Evolutionary conservation across 805 yeast genomes (phyloP), one percentile per base, ranked within the genome.

Genomic region (Nakazawaea ernobii): DNA sequence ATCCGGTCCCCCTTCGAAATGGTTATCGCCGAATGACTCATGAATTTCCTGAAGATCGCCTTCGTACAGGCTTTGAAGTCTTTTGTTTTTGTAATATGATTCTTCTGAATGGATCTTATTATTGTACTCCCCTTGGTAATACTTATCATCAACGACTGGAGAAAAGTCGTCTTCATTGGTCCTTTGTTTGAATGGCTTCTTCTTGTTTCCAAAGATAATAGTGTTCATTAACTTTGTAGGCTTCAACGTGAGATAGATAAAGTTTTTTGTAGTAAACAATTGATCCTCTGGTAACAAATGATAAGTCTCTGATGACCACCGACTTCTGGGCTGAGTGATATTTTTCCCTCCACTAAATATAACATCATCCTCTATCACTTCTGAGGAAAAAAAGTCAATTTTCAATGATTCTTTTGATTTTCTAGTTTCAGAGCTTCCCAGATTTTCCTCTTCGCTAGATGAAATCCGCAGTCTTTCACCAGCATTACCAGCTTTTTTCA

Each of bases 281-380:
- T 71, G 66, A 56, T 77, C 83, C 42, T 74, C 77, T 0, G 81
- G 80, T 9, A 79, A 56, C 24, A 67, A 59, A 48, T 63, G 61
- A 60, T 30, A 47, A 30, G 38, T 50, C 7, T 44, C 49, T 24
- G 26, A 40, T 32, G 24, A 45, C 58, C 56, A 50, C 28, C 43
- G 46, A 9, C 37, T 53, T 44, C 56, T 59, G 2, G 66, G 57
- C 20, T 62, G 20, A 28, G 59, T 42, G 6, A 57, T 52, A 36
- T 50, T 60, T 24, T 53, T 57, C 1, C 64, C 59, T 3, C 49
- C 32, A 8, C 49, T 53, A 53, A 67, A 67, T 3, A 67, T 32
- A 35, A 55, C 53, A 4, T 53, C 55, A 39, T 58, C 63, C 17
- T 47, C 46, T 11, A 45, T 7, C 36, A 58, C 63, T 8, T 49